Base-by-base conservation (phyloP, 2,329 filamentous ascomycete species). In the Cladobotryum mycophilum region DNA sequence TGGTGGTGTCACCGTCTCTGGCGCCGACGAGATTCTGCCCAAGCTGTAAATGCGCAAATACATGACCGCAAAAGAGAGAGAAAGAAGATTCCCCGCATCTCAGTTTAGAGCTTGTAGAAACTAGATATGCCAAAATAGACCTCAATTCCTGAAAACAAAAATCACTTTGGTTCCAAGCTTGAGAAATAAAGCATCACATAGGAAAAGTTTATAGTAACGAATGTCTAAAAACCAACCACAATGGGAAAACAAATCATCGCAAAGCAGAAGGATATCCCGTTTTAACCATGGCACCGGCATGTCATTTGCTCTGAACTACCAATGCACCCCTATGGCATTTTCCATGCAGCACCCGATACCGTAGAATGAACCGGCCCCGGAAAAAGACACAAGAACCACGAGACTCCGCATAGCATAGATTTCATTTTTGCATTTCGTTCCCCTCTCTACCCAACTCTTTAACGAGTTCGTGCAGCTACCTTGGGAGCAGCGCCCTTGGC, bases 401-500 rank as follows among this genome's bases (percentile, higher is more conserved):
- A 40, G 65, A 69, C 67, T 67, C 66, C 64, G 60, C 53, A 53
- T 51, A 61, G 58, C 56, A 63, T 60, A 41, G 59, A 58, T 56
- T 59, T 60, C 59, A 59, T 53, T 57, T 55, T 56, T 54, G 53
- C 48, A 42, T 36, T 51, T 51, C 22, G 37, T 41, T 18, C 25
- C 34, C n/a, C n/a, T n/a, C 33, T 42, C 13, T 41, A 45, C 20
- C 48, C 44, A 50, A 53, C 42, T 54, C 49, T 57, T 68, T 69
- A 96, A 78, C 90, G 90, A 78, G 81, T 86, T 70, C 85, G 91
- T 71, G 88, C 84, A 71, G 86, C 81, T 66, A 89, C 85, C 87
- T 96, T 96, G 70, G 79, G 75, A 65, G 81, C 83, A 64, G 90
- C 83, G 68, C 93, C 93, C 85, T 95, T 96, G 61, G 89, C 86